phyloP scores from a whole-genome alignment of 352 stramenopile genomes.

The Pythium phragmiticola region DNA sequence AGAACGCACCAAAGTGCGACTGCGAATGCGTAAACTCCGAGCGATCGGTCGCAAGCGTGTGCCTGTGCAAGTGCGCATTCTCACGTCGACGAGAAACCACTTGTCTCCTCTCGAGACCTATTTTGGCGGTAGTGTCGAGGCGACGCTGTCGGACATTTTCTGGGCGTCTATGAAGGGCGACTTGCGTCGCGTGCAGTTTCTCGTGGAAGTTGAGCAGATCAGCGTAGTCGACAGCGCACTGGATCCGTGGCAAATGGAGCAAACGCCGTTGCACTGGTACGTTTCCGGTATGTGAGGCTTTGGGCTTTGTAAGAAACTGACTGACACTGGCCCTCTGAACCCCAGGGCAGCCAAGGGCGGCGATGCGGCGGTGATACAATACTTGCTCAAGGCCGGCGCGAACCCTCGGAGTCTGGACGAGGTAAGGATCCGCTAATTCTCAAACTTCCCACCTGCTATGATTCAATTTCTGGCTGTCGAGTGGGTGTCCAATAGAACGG shows the following conservation, averaged over 20 bases:
- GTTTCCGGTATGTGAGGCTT: background rate
- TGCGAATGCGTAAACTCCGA: constrained; percentile 50
- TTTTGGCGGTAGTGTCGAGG: constrained; percentile 54
- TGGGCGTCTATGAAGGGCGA: constrained; percentile 70
- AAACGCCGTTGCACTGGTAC: constrained; percentile 72
- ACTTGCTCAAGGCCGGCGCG: constrained; percentile 49
- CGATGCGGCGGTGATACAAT: constrained; percentile 44
- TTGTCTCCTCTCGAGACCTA: constrained; percentile 63
- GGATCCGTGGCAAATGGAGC: constrained; percentile 77
- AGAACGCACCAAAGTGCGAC: constrained; percentile 53
- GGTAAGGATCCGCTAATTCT: constrained; percentile 18
- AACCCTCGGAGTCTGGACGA: constrained; percentile 54
- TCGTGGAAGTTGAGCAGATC: constrained; percentile 59
- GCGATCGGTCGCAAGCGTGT: constrained; percentile 60
- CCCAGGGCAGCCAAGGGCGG: constrained; percentile 71
- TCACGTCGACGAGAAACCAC: constrained; percentile 49
- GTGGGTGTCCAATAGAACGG: constrained; percentile 37
- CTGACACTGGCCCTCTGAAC: background rate
- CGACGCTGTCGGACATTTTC: constrained; percentile 62
- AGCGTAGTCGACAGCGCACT: constrained; percentile 41
- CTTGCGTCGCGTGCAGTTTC: constrained; percentile 45
- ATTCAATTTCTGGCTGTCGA: too few relatives aligned
- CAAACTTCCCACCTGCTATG: background rate
- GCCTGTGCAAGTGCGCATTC: constrained; percentile 64
- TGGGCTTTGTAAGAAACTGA: too few relatives aligned